phyloP scores from a whole-genome alignment of 176 grass and related monocot genomes.

The Aegilops bicornis region DNA sequence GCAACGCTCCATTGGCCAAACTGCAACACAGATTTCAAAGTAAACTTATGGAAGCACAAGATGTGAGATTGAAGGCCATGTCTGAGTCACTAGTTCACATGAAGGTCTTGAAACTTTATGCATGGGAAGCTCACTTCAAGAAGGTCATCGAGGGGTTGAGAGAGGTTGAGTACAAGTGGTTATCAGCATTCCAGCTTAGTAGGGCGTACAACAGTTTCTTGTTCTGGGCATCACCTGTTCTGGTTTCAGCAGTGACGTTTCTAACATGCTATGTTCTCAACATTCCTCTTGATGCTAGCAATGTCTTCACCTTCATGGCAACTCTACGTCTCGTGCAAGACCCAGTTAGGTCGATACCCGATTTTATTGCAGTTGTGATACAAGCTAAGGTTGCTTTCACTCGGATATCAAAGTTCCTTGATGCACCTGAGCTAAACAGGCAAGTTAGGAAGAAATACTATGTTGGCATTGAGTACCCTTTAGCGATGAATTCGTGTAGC shows the following conservation, averaged over 20 bases:
- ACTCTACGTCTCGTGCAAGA: slow-evolving; percentile 80
- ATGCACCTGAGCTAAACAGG: slow-evolving; percentile 63
- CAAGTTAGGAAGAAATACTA: slow-evolving; percentile 29
- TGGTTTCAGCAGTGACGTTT: slow-evolving; percentile 81
- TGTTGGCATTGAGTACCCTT: slow-evolving; percentile 29
- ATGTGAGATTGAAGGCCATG: slow-evolving; percentile 77
- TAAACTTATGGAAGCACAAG: slow-evolving; percentile 83
- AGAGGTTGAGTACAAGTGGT: slow-evolving; percentile 70
- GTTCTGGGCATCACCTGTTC: slow-evolving; percentile 84
- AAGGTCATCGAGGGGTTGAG: slow-evolving; percentile 72
- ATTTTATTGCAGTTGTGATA: slow-evolving; percentile 79
- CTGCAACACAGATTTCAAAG: slow-evolving; percentile 81
- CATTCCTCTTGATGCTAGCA: slow-evolving; percentile 73
- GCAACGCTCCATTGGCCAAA: slow-evolving; percentile 84
- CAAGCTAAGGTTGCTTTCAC: slow-evolving; percentile 87
- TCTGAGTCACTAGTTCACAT: slow-evolving; percentile 76
- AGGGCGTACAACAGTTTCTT: slow-evolving; percentile 82
- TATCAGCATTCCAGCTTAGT: slow-evolving; percentile 75
- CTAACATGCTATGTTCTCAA: slow-evolving; percentile 69
- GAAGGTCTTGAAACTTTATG: slow-evolving; percentile 86
- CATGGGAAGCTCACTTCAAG: slow-evolving; percentile 88
- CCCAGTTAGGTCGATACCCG: slow-evolving; percentile 73
- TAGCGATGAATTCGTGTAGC: slow-evolving; percentile 49
- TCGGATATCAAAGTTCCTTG: slow-evolving; percentile 66
- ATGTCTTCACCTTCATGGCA: slow-evolving; percentile 83